phyloP scores from a whole-genome alignment of 768 basidiomycete species.

The Psilocybe cyanescens region DNA sequence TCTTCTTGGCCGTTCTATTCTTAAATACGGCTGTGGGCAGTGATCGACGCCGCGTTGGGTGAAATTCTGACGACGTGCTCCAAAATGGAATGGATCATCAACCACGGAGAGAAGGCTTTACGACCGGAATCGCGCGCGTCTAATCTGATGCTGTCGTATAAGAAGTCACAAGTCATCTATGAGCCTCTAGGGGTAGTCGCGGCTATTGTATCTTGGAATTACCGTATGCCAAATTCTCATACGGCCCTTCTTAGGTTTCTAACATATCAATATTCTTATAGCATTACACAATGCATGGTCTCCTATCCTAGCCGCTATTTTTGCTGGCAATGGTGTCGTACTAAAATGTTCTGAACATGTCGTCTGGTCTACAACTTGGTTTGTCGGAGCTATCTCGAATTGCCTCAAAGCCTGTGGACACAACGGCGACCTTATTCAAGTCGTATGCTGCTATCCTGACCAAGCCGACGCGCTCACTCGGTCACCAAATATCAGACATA shows the following conservation, averaged over 20 bases:
- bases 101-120: slow-evolving; percentile 80
- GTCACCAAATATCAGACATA: slow-evolving; percentile 84
- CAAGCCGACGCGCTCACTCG: slow-evolving; percentile 82
- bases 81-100: slow-evolving; percentile 91
- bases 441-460: slow-evolving; percentile 89
- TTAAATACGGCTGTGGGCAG: slow-evolving; percentile 40
- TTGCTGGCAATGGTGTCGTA: slow-evolving; percentile 88
- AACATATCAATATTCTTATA: slow-evolving; percentile 28
- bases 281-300: slow-evolving; percentile 95
- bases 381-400: slow-evolving; percentile 74
- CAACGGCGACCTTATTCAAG: slow-evolving; percentile 86
- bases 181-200: slow-evolving; percentile 93
- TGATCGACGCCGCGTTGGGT: slow-evolving; percentile 92
- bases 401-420: slow-evolving; percentile 85
- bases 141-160: slow-evolving; percentile 75
- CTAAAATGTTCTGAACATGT: slow-evolving; percentile 94
- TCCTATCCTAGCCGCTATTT: slow-evolving; percentile 89
- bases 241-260: not conserved
- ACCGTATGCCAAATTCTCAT: slow-evolving; percentile 54
- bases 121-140: slow-evolving; percentile 71
- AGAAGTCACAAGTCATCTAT: slow-evolving; percentile 78
- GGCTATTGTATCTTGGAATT: slow-evolving; percentile 95
- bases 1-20: not conserved
- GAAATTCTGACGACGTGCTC: slow-evolving; percentile 95
- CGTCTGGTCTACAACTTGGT: slow-evolving; percentile 88